Evolutionary conservation across 441 rosid species (phyloP).

Genomic region (Brassica hybrid): DNA sequence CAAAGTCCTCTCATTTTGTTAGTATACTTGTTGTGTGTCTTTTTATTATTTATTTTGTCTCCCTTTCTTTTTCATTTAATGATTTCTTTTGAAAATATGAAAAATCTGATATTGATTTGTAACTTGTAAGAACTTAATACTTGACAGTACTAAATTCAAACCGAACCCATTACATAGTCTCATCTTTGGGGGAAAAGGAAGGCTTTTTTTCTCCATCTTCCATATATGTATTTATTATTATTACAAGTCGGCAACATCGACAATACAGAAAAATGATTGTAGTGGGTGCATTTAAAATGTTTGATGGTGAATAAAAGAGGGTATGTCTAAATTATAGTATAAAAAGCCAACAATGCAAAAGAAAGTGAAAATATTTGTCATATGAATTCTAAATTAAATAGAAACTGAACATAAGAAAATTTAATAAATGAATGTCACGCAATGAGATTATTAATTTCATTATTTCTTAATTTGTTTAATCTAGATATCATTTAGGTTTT

Average conservation of each 20-base stretch:
- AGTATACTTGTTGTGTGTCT: conserved; percentile 32
- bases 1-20: conserved; percentile 39
- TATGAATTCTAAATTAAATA: not conserved
- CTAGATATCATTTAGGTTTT: too few species aligned
- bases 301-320: conserved; percentile 3
- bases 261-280: not conserved
- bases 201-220: not conserved
- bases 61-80: not conserved
- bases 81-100: not conserved
- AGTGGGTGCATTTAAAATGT: conserved; percentile 5
- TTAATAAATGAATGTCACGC: too few species aligned
- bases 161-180: conserved; percentile 1
- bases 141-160: conserved; percentile 26
- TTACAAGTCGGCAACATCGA: conserved; percentile 14
- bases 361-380: not conserved
- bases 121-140: conserved; percentile 5
- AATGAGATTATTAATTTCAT: too few species aligned
- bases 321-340: not conserved
- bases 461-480: too few species aligned
- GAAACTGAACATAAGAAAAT: not conserved
- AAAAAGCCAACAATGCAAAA: not conserved
- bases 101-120: not conserved
- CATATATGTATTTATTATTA: not conserved
- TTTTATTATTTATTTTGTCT: conserved; percentile 13
- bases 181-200: conserved; percentile 2